phyloP scores from a whole-genome alignment of 2,329 filamentous ascomycete species.

The Fonsecaea monophora region DNA sequence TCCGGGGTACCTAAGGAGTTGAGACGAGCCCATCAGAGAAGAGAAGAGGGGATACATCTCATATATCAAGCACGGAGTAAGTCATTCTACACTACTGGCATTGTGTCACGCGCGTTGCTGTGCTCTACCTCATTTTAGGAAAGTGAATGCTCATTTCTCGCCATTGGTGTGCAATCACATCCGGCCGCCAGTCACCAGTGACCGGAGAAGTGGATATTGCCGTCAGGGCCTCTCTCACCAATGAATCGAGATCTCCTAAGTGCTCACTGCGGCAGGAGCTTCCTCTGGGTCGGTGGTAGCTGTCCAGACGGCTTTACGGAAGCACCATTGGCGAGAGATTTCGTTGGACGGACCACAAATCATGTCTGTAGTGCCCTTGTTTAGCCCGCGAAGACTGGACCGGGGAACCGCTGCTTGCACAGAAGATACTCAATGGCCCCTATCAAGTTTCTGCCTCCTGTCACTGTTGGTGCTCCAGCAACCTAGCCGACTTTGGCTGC shows the following conservation, averaged over 20 bases:
- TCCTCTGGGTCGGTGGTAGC: background rate
- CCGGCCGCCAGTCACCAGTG: background rate
- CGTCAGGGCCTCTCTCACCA: background rate
- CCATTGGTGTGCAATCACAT: background rate
- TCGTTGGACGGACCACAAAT: background rate
- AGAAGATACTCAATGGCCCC: background rate
- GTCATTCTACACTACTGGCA: constrained; percentile 1
- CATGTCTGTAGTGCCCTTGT: background rate
- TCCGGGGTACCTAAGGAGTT: background rate
- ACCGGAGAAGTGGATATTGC: background rate
- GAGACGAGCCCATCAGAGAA: background rate
- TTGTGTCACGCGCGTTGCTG: background rate
- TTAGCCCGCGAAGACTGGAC: background rate
- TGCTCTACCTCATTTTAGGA: background rate
- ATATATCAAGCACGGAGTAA: background rate
- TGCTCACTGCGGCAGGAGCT: background rate
- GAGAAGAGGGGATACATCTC: background rate
- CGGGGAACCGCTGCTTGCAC: background rate
- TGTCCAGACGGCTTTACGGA: background rate
- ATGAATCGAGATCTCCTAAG: background rate
- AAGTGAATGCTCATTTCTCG: background rate
- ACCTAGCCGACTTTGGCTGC: background rate
- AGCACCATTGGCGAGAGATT: background rate
- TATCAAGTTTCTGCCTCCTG: background rate
- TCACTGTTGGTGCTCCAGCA: background rate